Base-by-base conservation (phyloP, 495 filamentous ascomycete genomes). In the Penicillium daleae region DNA sequence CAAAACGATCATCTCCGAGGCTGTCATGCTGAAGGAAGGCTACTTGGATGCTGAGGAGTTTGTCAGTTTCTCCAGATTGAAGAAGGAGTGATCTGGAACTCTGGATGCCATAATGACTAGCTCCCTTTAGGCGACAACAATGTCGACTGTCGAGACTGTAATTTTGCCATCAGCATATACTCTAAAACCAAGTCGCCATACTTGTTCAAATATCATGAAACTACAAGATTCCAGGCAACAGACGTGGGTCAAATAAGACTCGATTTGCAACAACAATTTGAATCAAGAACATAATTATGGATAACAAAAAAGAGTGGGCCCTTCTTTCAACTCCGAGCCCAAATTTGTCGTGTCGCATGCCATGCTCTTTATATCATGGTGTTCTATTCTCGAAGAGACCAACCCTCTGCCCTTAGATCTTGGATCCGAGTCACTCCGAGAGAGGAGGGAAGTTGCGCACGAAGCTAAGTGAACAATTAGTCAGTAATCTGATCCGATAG, bases 391-490 rank as follows among this genome's bases (percentile, higher is more conserved):
- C 13, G 17, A 21, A 4, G 4, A 12, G n/a, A n/a, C 22, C 21
- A 50, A 26, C 22, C 5, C n/a, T 35, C 10, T 54, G 3, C n/a
- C n/a, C n/a, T 62, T 37, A 71, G 19, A 71, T 33, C 22, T 50
- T 65, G 10, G 67, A 55, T 46, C 21, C 59, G n/a, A 80, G 69
- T 81, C 78, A 79, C 54, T 71, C 72, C 48, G 76, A 76, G 60
- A 81, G 72, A 61, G 78, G 78, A 22, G 78, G 77, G 63, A 81
- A 80, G 27, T 67, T 65, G 32, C 78, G 72, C 55, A 81, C 70
- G 57, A 79, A 81, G 65, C 78, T 81, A 42, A 27, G 35, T 31
- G 35, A 8, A 56, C 13, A 7, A 56, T 29, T 27, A 59, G 56
- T 70, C 46, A 68, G 61, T 13, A 32, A 51, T 39, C 10, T 56